Evolutionary conservation across 805 yeast genomes (phyloP).

Genomic region (Isabelozyma heimii): DNA sequence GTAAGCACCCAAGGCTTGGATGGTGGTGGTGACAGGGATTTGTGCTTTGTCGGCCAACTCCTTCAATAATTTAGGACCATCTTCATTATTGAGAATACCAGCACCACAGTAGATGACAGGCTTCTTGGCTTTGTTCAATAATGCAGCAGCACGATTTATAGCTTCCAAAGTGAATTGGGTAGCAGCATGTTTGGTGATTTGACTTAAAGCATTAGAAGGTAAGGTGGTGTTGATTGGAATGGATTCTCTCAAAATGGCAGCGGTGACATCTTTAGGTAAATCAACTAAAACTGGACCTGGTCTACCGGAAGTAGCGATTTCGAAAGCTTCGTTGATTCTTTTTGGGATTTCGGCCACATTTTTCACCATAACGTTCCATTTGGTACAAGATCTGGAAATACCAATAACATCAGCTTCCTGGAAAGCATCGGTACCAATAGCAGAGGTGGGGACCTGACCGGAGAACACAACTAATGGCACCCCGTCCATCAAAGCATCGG

Average conservation of each 20-base stretch:
- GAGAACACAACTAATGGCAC: slow-evolving; percentile 95
- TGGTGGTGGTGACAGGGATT: slow-evolving; percentile 94
- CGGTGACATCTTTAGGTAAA: slow-evolving; percentile 97
- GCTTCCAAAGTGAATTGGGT: slow-evolving; percentile 74
- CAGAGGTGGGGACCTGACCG: slow-evolving; percentile 94
- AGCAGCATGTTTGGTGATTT: slow-evolving; percentile 66
- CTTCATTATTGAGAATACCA: slow-evolving; percentile 76
- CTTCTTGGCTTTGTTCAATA: slow-evolving; percentile 78
- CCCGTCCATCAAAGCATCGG: slow-evolving; percentile 97
- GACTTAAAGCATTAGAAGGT: slow-evolving; percentile 69
- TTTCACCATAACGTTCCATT: slow-evolving; percentile 99
- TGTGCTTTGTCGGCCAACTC: slow-evolving; percentile 86
- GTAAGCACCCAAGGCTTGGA: slow-evolving; percentile 92
- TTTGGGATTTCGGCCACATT: slow-evolving; percentile 90
- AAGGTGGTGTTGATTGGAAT: slow-evolving; percentile 79
- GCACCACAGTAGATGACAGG: slow-evolving; percentile 92
- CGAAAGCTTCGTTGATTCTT: slow-evolving; percentile 96
- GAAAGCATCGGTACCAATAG: slow-evolving; percentile 98
- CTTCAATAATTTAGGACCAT: slow-evolving; percentile 75
- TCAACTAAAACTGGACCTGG: slow-evolving; percentile 99
- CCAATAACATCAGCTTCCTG: slow-evolving; percentile 99
- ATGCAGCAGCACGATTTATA: slow-evolving; percentile 70
- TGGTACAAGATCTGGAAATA: slow-evolving; percentile 94
- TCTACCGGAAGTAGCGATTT: slow-evolving; percentile 92
- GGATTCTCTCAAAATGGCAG: slow-evolving; percentile 79